Conservation (phyloP, 192 early-diverging fungal genomes). For the Mortierella alpina region DNA sequence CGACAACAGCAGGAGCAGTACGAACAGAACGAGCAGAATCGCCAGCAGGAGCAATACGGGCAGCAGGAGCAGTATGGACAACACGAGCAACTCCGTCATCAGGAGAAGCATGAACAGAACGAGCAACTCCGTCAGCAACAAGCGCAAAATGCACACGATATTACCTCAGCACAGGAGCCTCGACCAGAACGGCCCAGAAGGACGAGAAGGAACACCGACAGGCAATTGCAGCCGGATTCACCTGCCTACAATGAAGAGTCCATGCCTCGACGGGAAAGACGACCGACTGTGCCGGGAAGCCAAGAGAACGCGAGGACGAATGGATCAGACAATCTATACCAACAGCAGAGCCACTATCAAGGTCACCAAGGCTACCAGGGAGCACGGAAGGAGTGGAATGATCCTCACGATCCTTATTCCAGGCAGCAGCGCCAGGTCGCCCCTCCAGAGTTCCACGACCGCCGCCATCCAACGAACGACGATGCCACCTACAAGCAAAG, state of each 20-base stretch:
- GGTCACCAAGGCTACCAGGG: no score
- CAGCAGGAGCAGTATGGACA: neutral
- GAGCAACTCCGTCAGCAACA: no score
- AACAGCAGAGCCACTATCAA: neutral
- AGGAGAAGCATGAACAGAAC: neutral
- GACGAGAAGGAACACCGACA: conserved; percentile 29
- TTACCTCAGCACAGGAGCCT: neutral
- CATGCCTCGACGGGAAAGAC: neutral
- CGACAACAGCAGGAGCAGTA: neutral
- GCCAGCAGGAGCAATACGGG: neutral
- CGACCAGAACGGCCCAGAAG: conserved; percentile 34
- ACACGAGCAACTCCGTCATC: neutral
- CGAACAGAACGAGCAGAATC: neutral
- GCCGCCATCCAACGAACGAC: no score
- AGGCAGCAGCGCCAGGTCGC: no score
- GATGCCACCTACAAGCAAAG: no score
- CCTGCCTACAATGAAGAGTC: neutral
- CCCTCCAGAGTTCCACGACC: no score
- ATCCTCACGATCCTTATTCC: no score
- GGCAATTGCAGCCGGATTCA: conserved; percentile 6
- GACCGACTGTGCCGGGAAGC: neutral
- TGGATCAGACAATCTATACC: neutral
- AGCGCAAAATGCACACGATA: neutral
- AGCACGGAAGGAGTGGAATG: neutral
- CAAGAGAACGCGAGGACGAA: neutral